These are phyloP conservation scores for Blastocystis sp. DNA, from an alignment of 352 stramenopile species.

Conservation along the genomic window DNA sequence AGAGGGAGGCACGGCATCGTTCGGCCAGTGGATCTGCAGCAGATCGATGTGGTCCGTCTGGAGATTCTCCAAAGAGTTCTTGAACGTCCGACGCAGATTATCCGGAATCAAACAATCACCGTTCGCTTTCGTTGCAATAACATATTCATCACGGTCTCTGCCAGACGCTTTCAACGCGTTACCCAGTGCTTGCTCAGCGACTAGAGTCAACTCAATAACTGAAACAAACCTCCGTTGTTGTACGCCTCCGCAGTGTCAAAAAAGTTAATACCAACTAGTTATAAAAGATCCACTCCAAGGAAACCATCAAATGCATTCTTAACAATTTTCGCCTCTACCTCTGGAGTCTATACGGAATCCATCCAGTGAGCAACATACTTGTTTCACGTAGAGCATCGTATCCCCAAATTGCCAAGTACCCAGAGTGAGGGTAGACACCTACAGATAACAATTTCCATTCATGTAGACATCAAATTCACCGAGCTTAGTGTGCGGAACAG, in stretches of 20 bases:
- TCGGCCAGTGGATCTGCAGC: conserved; percentile 68
- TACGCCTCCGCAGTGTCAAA: conserved; percentile 77
- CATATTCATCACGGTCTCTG: conserved; percentile 51
- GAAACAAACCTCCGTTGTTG: conserved; percentile 69
- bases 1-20: conserved; percentile 68
- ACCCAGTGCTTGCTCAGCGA: conserved; percentile 63
- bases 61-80: conserved; percentile 59
- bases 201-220: conserved; percentile 62
- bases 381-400: conserved; percentile 57
- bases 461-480: conserved; percentile 41
- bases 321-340: conserved; percentile 59
- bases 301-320: conserved; percentile 51
- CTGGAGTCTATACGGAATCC: not conserved
- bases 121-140: conserved; percentile 55
- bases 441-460: not conserved
- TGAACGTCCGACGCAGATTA: not conserved
- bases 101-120: conserved; percentile 27
- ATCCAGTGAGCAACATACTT: not conserved
- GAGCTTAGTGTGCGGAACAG: conserved; percentile 56
- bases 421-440: conserved; percentile 55
- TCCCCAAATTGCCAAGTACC: conserved; percentile 62
- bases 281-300: not conserved
- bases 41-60: conserved; percentile 64
- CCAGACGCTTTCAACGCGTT: conserved; percentile 41
- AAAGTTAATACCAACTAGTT: conserved; percentile 65